Base-by-base conservation (phyloP, 805 yeast genomes). In the Alloascoidea hylecoeti region DNA sequence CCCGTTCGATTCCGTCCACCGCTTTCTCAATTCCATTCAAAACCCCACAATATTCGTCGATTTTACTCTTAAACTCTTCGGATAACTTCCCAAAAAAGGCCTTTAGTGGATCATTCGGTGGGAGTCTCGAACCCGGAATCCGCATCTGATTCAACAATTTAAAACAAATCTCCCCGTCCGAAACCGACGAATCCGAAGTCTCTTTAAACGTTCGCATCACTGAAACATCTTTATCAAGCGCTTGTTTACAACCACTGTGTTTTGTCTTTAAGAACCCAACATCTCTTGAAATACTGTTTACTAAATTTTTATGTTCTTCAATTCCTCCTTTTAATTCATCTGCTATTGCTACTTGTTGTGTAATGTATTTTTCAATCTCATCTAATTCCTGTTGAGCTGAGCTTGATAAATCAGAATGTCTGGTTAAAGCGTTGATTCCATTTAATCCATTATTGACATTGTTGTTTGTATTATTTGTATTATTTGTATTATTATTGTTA, bases 351-450 rank as follows among this genome's bases (percentile, higher is more conserved):
- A 63, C 65, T 55, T 74, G 79, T 18, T 65, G 58, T 36, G 63
- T 61, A 42, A 74, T 74, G 47, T 74, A 72, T 17, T 59, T 55
- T 48, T 74, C 78, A 35, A 73, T 59, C 35, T 57, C 67, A 43
- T 72, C 75, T n/a, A 74, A 53, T 44, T 72, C 75, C 41, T 58
- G 58, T 46, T 73, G 76, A 34, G 66, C 58, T 12, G 58, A 52
- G 15, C 67, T 73, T 1, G 79, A 73, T 33, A 74, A 64, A 46
- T 74, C 79, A 4, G 74, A 66, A 3, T 73, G 75, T 23, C 79
- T 51, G 1, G 78, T 70, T 57, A 72, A 63, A 2, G 78, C 23
- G 34, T 28, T 23, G 46, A 42, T 39, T 44, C 50, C 36, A 45
- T 53, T 35, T 46, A 48, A n/a, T 46, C 52, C 36, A 46, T 15